Percentiles rank a stretch among this genome's conserved stretches.
Conservation (phyloP, 2,329 filamentous ascomycete genomes). For the Aspergillus novofumigatus region DNA sequence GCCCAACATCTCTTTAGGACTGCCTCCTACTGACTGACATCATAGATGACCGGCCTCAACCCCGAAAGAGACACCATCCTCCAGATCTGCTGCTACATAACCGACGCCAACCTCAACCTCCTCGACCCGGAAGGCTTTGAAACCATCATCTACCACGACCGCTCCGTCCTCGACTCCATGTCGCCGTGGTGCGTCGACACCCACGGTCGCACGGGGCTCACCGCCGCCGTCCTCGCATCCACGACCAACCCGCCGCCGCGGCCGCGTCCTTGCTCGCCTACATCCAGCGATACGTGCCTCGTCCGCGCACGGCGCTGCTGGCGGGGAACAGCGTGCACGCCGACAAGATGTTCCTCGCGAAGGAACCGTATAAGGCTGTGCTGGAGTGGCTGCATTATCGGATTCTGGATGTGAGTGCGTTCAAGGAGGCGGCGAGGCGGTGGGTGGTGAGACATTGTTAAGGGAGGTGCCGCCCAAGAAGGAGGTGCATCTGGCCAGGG, state of each 20-base stretch:
- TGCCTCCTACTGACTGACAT: neutral
- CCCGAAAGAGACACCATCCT: slow-evolving; percentile 77
- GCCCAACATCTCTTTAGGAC: neutral
- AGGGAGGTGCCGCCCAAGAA: slow-evolving; percentile 66
- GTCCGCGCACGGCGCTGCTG: slow-evolving; percentile 64
- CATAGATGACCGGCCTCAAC: slow-evolving; percentile 34
- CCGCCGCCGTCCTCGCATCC: slow-evolving; percentile 68
- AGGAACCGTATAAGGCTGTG: slow-evolving; percentile 68
- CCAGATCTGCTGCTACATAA: slow-evolving; percentile 89
- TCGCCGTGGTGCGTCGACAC: slow-evolving; percentile 83
- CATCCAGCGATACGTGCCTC: slow-evolving; percentile 67
- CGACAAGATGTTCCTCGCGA: slow-evolving; percentile 75
- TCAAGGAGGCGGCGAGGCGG: slow-evolving; percentile 83
- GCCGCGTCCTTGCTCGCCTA: slow-evolving; percentile 72
- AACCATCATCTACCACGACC: slow-evolving; percentile 68
- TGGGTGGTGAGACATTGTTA: slow-evolving; percentile 64
- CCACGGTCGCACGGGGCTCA: slow-evolving; percentile 78
- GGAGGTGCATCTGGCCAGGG: slow-evolving; percentile 72
- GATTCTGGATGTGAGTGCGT: slow-evolving; percentile 82
- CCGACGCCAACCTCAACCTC: slow-evolving; percentile 70
- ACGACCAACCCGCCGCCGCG: slow-evolving; percentile 65
- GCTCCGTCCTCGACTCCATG: slow-evolving; percentile 70
- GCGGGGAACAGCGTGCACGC: slow-evolving; percentile 93
- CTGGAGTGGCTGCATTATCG: slow-evolving; percentile 80
- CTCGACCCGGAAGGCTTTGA: slow-evolving; percentile 77